Base-by-base conservation (phyloP, 148 eudicot species). In the Tetragonia tetragonoides region DNA sequence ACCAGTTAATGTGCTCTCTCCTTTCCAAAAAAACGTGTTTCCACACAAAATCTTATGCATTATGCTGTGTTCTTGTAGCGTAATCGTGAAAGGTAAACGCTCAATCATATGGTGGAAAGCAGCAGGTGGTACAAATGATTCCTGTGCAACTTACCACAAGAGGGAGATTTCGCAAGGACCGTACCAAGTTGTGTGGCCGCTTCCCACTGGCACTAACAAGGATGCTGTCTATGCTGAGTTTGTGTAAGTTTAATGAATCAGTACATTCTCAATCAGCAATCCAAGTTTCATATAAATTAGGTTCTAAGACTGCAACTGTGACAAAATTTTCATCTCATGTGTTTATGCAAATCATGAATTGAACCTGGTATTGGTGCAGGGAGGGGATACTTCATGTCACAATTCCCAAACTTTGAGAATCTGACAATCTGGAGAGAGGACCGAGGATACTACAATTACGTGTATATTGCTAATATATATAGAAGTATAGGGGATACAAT, bases 121-220 rank as follows among this genome's bases (percentile, higher is more conserved):
- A 10, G 68, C 63, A 76, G 68, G 76, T 38, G 68, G 68, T 61
- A 64, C 84, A 38, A 83, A 76, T 76, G 85, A 77, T 61, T 79
- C 83, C 6, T 42, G 41, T 11, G 49, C 85, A n/a, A 82, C 86
- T 47, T 93, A 83, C 83, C 92, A 89, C 78, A 90, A 81, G 80
- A 86, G 74, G 83, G 92, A 91, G 81, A 90, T 90, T 77, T 82
- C 80, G 46, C 90, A 86, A 53, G 95, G 97, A 68, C 88, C 87
- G 3, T 93, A 80, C 79, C 87, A 78, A 60, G 77, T 88, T 80
- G 83, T 81, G 24, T 93, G 93, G 95, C 87, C 93, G 20, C 87
- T 90, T 64, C 93, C 97, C 4, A 37, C 78, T 68, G 79, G 83
- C 80, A 87, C 82, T 47, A 76, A 93, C 87, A 90, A 81, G 84